Evolutionary conservation across 106 monocot genomes (phyloP).

Genomic region (Phalaenopsis aphrodite): DNA sequence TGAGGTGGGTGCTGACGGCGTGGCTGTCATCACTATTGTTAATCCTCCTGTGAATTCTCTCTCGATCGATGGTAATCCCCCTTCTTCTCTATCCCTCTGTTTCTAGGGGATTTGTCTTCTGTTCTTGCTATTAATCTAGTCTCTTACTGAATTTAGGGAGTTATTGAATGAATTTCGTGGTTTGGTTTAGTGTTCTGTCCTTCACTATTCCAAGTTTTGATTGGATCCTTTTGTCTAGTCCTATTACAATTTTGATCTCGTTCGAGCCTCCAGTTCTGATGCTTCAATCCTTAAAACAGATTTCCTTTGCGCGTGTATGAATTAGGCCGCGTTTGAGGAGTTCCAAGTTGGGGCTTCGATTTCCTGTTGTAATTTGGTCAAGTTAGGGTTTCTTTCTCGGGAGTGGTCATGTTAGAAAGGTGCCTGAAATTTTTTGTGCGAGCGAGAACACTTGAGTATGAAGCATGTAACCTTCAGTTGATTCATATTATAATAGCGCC

Average conservation of each 20-base stretch:
- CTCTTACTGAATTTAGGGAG: neutral
- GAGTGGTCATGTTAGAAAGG: too few species aligned
- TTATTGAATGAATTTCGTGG: neutral
- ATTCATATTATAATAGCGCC: too few species aligned
- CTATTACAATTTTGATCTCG: neutral
- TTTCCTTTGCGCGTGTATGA: neutral
- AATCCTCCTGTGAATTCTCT: conserved; percentile 31
- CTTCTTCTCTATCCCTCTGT: neutral
- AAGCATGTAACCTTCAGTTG: too few species aligned
- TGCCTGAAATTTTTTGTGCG: too few species aligned
- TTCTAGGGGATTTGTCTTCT: neutral
- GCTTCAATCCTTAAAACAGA: neutral
- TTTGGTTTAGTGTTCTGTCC: neutral
- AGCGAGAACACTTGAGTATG: too few species aligned
- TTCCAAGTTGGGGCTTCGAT: too few species aligned
- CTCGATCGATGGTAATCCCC: conserved; percentile 13
- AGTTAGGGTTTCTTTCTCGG: too few species aligned
- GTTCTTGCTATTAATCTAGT: neutral
- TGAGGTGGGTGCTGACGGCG: conserved; percentile 24
- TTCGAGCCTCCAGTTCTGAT: neutral
- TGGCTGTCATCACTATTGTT: conserved; percentile 22
- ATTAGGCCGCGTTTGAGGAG: neutral
- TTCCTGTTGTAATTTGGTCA: too few species aligned
- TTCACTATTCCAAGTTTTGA: neutral
- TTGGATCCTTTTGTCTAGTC: neutral